Evolutionary conservation across 805 yeast genomes (phyloP).

Genomic region (Nakazawaea ernobii): DNA sequence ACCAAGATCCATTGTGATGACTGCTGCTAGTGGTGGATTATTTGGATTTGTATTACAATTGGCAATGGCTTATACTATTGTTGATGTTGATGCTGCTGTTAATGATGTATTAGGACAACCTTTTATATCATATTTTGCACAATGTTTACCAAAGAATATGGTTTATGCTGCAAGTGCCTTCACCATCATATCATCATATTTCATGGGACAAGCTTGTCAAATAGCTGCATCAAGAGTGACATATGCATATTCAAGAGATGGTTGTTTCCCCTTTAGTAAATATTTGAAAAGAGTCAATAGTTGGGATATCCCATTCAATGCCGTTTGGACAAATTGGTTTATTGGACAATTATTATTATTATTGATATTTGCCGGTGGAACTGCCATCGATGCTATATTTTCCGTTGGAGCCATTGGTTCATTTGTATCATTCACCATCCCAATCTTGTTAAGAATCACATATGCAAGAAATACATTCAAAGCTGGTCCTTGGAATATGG

Average conservation of each 20-base stretch:
- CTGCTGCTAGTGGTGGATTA: constrained; percentile 48
- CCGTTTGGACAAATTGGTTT: constrained; percentile 53
- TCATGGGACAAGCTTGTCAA: constrained; percentile 56
- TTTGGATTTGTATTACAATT: constrained; percentile 54
- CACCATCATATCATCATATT: constrained; percentile 37
- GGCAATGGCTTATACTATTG: constrained; percentile 57
- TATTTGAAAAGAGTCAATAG: constrained; percentile 44
- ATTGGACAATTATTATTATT: constrained; percentile 51
- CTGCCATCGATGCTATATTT: constrained; percentile 65
- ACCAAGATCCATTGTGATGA: constrained; percentile 62
- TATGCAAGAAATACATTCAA: constrained; percentile 45
- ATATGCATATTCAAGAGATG: constrained; percentile 64
- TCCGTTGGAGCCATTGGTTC: constrained; percentile 70
- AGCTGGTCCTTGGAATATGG: constrained; percentile 67
- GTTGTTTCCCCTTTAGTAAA: constrained; percentile 54
- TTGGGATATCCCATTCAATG: constrained; percentile 58
- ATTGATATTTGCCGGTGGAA: constrained; percentile 57
- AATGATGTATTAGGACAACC: constrained; percentile 54
- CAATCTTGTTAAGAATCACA: constrained; percentile 53
- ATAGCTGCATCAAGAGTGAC: constrained; percentile 63
- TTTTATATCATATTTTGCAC: constrained; percentile 47
- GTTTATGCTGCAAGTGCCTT: constrained; percentile 37
- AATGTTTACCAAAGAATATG: constrained; percentile 35
- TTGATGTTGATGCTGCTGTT: constrained; percentile 40
- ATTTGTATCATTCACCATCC: constrained; percentile 61